These are phyloP conservation scores for Lichtheimia corymbifera DNA, from an alignment of 371 early-diverging fungal genomes.

Conservation along the genomic window DNA sequence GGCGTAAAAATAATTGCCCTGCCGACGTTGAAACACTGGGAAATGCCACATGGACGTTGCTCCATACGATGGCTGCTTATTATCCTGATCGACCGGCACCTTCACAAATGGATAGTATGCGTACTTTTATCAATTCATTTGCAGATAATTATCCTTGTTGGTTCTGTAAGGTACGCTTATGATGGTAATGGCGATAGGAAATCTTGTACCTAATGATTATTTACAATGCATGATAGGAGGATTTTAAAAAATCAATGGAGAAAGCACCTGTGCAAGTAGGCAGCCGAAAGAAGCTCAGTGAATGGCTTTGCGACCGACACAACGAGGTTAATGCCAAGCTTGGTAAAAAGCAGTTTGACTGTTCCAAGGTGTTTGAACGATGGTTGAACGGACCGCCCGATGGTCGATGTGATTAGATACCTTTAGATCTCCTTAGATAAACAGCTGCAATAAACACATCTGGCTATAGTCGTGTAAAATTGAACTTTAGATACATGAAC, in stretches of 20 bases:
- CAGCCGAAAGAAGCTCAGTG: slow-evolving; percentile 68
- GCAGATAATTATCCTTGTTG: slow-evolving; percentile 95
- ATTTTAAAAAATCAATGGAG: slow-evolving; percentile 74
- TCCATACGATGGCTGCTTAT: slow-evolving; percentile 98
- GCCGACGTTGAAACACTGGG: slow-evolving; percentile 90
- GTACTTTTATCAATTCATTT: slow-evolving; percentile 71
- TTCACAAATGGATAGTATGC: slow-evolving; percentile 77
- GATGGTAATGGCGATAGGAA: neutral
- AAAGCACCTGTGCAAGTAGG: slow-evolving; percentile 85
- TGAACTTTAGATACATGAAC: too few species aligned
- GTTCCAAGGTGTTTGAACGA: slow-evolving; percentile 87
- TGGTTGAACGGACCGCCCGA: slow-evolving; percentile 89
- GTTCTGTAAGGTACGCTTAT: slow-evolving; percentile 66
- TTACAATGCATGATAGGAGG: slow-evolving; percentile 42
- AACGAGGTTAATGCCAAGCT: slow-evolving; percentile 96
- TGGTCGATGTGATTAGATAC: slow-evolving; percentile 57
- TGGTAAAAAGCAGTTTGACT: slow-evolving; percentile 94
- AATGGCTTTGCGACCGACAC: slow-evolving; percentile 96
- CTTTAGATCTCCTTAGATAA: neutral
- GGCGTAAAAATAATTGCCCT: slow-evolving; percentile 75
- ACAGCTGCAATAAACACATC: neutral
- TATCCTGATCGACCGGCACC: slow-evolving; percentile 90
- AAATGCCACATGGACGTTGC: slow-evolving; percentile 92
- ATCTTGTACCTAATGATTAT: neutral
- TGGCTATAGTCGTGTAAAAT: too few species aligned